Evolutionary conservation across 768 basidiomycete species (phyloP).

Genomic region (Auriscalpium orientale): DNA sequence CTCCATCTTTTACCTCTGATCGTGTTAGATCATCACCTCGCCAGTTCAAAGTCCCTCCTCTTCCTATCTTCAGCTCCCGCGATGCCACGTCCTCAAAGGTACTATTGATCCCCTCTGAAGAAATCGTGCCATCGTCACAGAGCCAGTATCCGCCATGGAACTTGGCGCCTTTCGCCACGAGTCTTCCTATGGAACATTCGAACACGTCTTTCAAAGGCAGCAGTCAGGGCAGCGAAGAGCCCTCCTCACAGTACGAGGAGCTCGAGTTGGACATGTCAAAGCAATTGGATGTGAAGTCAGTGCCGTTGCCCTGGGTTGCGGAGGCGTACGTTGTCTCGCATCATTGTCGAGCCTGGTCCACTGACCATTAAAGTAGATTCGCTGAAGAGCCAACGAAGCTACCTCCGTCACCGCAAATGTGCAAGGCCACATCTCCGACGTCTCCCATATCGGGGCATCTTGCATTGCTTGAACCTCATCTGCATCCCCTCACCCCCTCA

Average conservation of each 20-base stretch:
- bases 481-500: no score
- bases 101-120: neutral
- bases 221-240: neutral
- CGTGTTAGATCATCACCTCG: neutral
- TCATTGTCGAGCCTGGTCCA: no score
- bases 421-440: no score
- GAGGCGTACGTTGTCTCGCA: no score
- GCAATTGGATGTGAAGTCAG: no score
- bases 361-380: no score
- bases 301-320: no score
- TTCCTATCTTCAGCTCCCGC: neutral
- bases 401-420: no score
- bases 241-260: neutral
- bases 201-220: neutral
- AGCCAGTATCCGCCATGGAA: neutral
- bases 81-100: neutral
- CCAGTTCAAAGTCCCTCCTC: slow-evolving; percentile 3
- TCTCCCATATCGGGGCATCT: no score
- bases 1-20: neutral
- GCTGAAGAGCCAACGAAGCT: no score
- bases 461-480: no score
- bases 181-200: neutral
- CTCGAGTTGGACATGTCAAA: neutral
- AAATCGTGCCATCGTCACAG: slow-evolving; percentile 4
- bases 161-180: neutral